phyloP scores from a whole-genome alignment of 345 rosid species.

The Melaleuca alternifolia region DNA sequence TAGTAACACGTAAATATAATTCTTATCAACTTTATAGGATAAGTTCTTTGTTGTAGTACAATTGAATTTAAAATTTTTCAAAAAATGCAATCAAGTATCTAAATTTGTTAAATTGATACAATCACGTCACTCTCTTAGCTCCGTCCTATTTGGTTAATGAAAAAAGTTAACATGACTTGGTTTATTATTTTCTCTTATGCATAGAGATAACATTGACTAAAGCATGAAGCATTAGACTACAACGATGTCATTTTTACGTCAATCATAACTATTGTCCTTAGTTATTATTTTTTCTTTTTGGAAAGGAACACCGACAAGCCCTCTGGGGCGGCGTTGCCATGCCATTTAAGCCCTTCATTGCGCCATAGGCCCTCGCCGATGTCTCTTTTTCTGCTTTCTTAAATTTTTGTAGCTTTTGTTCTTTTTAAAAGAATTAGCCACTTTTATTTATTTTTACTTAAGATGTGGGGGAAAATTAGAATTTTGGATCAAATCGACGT shows the following conservation, averaged over 20 bases:
- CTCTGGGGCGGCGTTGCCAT: background rate
- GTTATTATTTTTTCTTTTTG: background rate
- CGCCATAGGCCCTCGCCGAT: background rate
- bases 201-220: background rate
- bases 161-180: background rate
- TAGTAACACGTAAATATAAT: background rate
- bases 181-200: background rate
- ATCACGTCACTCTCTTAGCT: background rate
- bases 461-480: background rate
- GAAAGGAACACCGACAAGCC: background rate
- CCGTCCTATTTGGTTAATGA: background rate
- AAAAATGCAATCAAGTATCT: background rate
- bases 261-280: no score
- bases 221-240: background rate
- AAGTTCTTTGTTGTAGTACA: background rate
- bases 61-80: background rate
- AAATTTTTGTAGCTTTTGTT: background rate
- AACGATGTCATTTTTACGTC: background rate
- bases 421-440: background rate
- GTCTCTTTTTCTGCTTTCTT: background rate
- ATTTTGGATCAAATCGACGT: background rate
- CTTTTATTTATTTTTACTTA: background rate
- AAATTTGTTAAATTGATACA: background rate
- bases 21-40: background rate
- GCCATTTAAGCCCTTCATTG: background rate